Evolutionary conservation across 2,329 filamentous ascomycete species (phyloP), one percentile per base, ranked within the genome.

Genomic region (Colletotrichum cordylinicola): DNA sequence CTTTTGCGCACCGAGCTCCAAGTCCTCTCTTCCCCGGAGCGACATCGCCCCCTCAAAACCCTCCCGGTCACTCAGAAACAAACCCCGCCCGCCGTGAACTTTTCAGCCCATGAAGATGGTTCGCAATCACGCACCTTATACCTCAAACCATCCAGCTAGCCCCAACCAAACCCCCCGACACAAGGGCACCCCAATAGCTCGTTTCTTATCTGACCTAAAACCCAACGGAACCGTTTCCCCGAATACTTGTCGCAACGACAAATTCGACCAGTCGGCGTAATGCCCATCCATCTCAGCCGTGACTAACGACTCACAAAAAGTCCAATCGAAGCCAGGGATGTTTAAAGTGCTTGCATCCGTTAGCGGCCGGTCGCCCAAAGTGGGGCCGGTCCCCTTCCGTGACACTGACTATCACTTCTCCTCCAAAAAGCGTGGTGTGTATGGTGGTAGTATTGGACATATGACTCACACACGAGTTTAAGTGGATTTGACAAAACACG

Each of bases 301-400:
- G n/a, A 72, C 69, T 56, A 73, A 73, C 31, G 69, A 68, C 62
- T 73, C 62, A 52, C 69, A 66, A 37, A 37, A 52, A 8, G 18
- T 27, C 33, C 29, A 15, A 24, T 24, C 18, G 29, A n/a, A n/a
- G 35, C 24, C 67, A 69, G 13, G 72, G 61, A 24, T 35, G 27
- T 21, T 29, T 68, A 35, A 60, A 75, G 73, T 75, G 73, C 55
- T 67, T 73, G 73, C 69, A 68, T 65, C 43, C 31, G 68, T 75
- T 31, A 64, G 69, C 33, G 62, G 65, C 55, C 55, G 43, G 70
- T 55, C 43, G 9, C n/a, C 43, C 12, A 35, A 35, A 37, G 58
- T 62, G 58, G 58, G 31, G 58, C 31, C 31, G 21, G 8, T 58
- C 6, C 31, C 31, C 4, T 58, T 29, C 55, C 18, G 58, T 61